phyloP scores from a whole-genome alignment of 768 basidiomycete genomes.

The Cyathus striatus region DNA sequence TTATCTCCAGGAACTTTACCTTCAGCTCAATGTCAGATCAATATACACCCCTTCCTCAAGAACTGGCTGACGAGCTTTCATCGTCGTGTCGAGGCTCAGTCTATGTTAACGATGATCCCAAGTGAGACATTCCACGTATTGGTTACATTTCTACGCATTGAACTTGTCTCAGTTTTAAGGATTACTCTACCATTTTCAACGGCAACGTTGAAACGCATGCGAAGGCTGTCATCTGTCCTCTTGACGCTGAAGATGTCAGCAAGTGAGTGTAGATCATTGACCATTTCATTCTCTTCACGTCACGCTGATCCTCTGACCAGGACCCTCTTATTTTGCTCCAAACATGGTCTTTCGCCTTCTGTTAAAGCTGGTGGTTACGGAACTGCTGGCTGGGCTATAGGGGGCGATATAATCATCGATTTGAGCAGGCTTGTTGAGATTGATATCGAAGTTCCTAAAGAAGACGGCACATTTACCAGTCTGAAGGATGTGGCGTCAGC shows the following conservation, averaged over 20 bases:
- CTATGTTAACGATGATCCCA: conserved; percentile 34
- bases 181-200: conserved; percentile 64
- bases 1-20: no score
- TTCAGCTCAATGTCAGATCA: no score
- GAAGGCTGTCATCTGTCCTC: conserved; percentile 64
- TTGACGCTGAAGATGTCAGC: conserved; percentile 80
- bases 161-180: conserved; percentile 30
- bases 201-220: conserved; percentile 63
- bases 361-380: conserved; percentile 91
- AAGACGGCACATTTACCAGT: conserved; percentile 53
- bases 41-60: no score
- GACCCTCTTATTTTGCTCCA: conserved; percentile 67
- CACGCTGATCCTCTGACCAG: conserved; percentile 25
- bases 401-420: conserved; percentile 84
- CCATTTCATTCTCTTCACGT: neutral
- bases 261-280: conserved; percentile 39
- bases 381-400: conserved; percentile 85
- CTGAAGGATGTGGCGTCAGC: conserved; percentile 48
- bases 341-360: conserved; percentile 66
- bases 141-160: conserved; percentile 1
- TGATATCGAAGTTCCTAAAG: conserved; percentile 57
- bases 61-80: no score
- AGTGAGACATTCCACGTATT: conserved; percentile 5
- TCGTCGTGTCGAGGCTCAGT: conserved; percentile 15
- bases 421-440: conserved; percentile 63